Percentiles rank a stretch among this genome's conserved stretches.
phyloP scores from a whole-genome alignment of 2,329 filamentous ascomycete genomes.

The Sclerotinia nivalis region DNA sequence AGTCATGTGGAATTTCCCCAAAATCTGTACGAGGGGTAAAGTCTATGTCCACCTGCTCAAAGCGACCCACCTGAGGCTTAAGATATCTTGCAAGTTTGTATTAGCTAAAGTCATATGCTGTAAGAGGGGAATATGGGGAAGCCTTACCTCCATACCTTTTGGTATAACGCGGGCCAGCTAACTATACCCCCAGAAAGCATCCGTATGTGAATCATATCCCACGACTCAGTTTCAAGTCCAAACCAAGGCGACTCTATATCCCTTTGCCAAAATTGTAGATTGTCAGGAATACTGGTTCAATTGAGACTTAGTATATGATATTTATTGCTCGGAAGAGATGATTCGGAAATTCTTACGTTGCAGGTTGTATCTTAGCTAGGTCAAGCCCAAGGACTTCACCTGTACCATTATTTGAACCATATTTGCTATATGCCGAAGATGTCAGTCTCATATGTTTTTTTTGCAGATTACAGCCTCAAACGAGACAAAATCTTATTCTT shows the following conservation, averaged over 20 bases:
- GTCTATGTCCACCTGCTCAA: conserved; percentile 92
- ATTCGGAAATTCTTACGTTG: conserved; percentile 46
- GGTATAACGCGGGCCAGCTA: conserved; percentile 74
- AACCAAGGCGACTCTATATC: conserved; percentile 79
- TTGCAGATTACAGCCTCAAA: background rate
- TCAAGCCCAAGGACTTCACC: conserved; percentile 61
- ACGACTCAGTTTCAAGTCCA: conserved; percentile 43
- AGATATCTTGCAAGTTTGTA: conserved; percentile 60
- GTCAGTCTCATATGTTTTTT: conserved; percentile 8
- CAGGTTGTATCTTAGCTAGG: conserved; percentile 61
- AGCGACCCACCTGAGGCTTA: conserved; percentile 65
- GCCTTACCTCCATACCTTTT: conserved; percentile 64
- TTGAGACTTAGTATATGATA: background rate
- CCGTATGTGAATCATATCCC: conserved; percentile 79
- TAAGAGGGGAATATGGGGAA: background rate
- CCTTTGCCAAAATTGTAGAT: conserved; percentile 67
- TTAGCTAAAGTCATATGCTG: conserved; percentile 21
- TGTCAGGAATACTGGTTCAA: conserved; percentile 63
- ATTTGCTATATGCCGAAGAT: conserved; percentile 22
- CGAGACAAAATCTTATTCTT: conserved; percentile 42
- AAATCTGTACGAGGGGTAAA: conserved; percentile 73
- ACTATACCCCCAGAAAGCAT: conserved; percentile 76
- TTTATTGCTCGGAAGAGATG: background rate
- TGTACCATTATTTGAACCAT: conserved; percentile 7
- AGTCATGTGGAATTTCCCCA: conserved; percentile 57